Evolutionary conservation across 768 basidiomycete genomes (phyloP).

Genomic region (Trametes meyenii): DNA sequence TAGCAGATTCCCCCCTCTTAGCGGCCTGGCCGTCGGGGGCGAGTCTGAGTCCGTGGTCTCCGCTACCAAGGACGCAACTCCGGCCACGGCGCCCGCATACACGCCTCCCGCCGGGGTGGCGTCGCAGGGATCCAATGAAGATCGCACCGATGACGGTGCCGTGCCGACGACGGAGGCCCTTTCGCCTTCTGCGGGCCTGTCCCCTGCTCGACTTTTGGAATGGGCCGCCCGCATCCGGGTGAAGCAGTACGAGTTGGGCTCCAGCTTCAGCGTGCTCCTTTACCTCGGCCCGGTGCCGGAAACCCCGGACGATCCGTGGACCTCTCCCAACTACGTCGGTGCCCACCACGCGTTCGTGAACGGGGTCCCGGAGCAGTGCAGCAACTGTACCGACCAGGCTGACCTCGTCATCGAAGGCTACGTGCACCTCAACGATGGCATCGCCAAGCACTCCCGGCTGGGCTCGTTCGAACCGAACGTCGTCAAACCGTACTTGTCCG

Average conservation of each 20-base stretch:
- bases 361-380: conserved; percentile 36
- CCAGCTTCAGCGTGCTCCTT: conserved; percentile 45
- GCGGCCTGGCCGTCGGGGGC: too few relatives aligned
- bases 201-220: conserved; percentile 32
- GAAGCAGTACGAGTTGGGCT: conserved; percentile 46
- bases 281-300: conserved; percentile 49
- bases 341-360: conserved; percentile 46
- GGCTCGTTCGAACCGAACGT: conserved; percentile 12
- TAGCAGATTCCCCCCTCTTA: too few relatives aligned
- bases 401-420: conserved; percentile 6
- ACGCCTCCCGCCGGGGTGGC: too few relatives aligned
- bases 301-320: conserved; percentile 30
- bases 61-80: too few relatives aligned
- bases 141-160: too few relatives aligned
- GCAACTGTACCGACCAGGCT: conserved; percentile 36
- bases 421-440: conserved; percentile 18
- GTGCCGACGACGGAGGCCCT: conserved; percentile 34
- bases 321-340: conserved; percentile 38
- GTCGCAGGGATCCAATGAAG: too few relatives aligned
- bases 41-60: too few relatives aligned
- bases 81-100: too few relatives aligned
- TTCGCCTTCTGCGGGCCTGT: conserved; percentile 8
- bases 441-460: conserved; percentile 1
- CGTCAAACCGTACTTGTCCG: conserved; percentile 16
- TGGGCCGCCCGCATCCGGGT: conserved; percentile 46